Percentiles rank a stretch among this genome's conserved stretches.
Conservation (phyloP, 768 basidiomycete genomes). For the Collybia sordida region DNA sequence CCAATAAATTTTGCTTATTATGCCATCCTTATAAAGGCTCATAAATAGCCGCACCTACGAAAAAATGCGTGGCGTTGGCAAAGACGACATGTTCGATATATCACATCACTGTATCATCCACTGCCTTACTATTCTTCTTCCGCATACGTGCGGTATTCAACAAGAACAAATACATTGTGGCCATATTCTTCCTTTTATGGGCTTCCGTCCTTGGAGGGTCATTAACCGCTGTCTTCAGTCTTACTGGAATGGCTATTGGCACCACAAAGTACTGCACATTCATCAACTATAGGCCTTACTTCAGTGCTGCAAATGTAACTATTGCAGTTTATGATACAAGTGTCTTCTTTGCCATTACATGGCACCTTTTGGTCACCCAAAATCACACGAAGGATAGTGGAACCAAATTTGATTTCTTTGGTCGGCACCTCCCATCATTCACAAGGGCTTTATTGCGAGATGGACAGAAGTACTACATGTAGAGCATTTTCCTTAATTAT, state of each 20-base stretch:
- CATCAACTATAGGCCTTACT: not conserved
- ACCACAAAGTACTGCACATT: not conserved
- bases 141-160: slow-evolving; percentile 2
- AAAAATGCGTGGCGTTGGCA: too few relatives aligned
- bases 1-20: too few relatives aligned
- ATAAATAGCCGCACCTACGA: too few relatives aligned
- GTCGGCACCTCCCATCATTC: slow-evolving; percentile 20
- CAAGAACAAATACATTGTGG: not conserved
- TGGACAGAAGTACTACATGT: slow-evolving; percentile 36
- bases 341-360: not conserved
- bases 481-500: not conserved
- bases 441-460: slow-evolving; percentile 24
- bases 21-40: too few relatives aligned
- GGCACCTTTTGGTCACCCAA: slow-evolving; percentile 6
- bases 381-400: slow-evolving; percentile 3
- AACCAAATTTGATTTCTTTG: slow-evolving; percentile 15
- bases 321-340: not conserved
- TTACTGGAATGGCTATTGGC: not conserved
- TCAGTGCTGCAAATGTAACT: not conserved
- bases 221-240: not conserved
- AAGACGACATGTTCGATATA: not conserved
- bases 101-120: not conserved
- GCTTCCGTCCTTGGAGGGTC: not conserved
- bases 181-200: not conserved
- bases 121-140: not conserved